These are phyloP conservation scores for Ganoderma lingzhi DNA, from an alignment of 1,284 basidiomycete species.

Conservation along the genomic window DNA sequence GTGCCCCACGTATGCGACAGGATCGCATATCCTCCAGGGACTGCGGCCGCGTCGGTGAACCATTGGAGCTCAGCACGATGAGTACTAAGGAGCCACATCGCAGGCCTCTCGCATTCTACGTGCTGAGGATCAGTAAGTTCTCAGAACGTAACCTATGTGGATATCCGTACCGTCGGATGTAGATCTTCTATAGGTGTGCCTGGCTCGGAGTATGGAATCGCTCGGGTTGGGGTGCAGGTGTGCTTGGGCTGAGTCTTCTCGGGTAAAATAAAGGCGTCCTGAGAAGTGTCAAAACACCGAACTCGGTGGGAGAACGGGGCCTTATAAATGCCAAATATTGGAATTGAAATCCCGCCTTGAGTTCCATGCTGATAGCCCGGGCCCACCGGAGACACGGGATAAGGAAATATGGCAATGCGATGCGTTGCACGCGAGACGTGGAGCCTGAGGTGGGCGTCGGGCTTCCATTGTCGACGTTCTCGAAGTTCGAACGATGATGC, in stretches of 20 bases:
- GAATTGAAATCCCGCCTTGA: neutral
- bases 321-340: neutral
- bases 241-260: neutral
- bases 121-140: neutral
- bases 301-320: neutral
- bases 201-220: neutral
- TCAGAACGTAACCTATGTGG: neutral
- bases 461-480: neutral
- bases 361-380: neutral
- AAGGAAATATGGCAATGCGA: neutral
- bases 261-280: neutral
- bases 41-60: neutral
- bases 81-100: constrained; percentile 11
- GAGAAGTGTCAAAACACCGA: neutral
- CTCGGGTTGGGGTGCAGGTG: neutral
- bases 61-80: neutral
- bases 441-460: neutral
- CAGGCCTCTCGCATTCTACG: neutral
- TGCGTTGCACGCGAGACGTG: neutral
- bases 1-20: constrained; percentile 11
- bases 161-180: neutral
- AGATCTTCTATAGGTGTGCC: neutral
- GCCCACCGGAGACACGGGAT: neutral
- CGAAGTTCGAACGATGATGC: too few species aligned
- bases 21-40: constrained; percentile 12